Base-by-base conservation (phyloP, 2,329 filamentous ascomycete species). In the Blumeria graminis region DNA sequence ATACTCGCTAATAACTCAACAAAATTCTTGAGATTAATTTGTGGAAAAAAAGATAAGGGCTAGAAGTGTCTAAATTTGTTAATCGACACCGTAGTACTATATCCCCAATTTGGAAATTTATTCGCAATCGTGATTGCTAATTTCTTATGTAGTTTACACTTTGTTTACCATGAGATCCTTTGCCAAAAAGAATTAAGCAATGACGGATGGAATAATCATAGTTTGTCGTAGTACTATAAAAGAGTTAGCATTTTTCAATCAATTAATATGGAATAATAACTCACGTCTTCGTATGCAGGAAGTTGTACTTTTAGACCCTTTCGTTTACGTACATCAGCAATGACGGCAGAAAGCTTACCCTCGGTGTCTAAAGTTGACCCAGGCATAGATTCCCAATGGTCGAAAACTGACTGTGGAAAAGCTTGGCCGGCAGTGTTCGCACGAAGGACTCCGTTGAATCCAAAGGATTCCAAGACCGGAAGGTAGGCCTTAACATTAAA, bases 401-500 rank as follows among this genome's bases (percentile, higher is more conserved):
- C 90, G 76, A 98, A 98, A 68, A 98, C 88, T 68, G 84, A 84
- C 76, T 95, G 89, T 68, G 92, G 92, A 88, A 98, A 98, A 69
- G 92, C 92, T 79, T 98, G 92, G 69, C 92, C 92, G 70, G 83
- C 85, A 66, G 92, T 98, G 73, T 81, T 82, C 68, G 83, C 81
- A 71, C 92, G 89, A 68, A 98, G 85, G 76, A 96, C 92, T 71
- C 81, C 84, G 74, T 93, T 94, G 86, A 98, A 98, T 74, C 92
- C 92, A 79, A 94, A 94, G 36, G 89, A 94, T 78, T 94, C 88
- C 75, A 89, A 86, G 78, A 94, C 86, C 70, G 88, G 88, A 65
- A 94, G 78, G 77, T 94, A 94, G 61, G 88, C 87, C 81, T 94
- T 94, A 80, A 98, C 86, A 74, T 86, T 96, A 86, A 96, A 98